A percentile compares a stretch with the other conserved stretches of the same genome.
Conservation (phyloP, 306 rosid genomes). For the Urtica urens region DNA sequence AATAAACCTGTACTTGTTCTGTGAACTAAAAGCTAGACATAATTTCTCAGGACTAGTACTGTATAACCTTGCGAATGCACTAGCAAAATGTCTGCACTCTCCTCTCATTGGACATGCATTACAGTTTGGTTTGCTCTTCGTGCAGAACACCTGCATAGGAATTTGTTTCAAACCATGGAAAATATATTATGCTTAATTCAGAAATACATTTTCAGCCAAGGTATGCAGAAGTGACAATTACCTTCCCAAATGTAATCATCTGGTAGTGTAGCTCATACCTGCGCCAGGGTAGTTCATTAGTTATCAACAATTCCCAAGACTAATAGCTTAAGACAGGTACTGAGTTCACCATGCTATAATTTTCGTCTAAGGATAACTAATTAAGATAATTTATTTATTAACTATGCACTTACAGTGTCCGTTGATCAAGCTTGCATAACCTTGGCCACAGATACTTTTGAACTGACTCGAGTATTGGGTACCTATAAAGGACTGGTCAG, state of each 20-base stretch:
- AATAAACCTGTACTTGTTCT: neutral
- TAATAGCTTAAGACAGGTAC: neutral
- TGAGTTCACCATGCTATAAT: neutral
- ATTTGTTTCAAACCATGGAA: constrained; percentile 15
- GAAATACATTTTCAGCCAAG: neutral
- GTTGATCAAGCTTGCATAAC: constrained; percentile 90
- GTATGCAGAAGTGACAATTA: constrained; percentile 15
- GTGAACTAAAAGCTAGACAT: neutral
- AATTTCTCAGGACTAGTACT: neutral
- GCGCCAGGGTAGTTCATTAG: constrained; percentile 18
- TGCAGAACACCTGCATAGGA: constrained; percentile 78
- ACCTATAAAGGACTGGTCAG: constrained; percentile 45
- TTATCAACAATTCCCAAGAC: constrained; percentile 29
- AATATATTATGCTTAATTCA: neutral
- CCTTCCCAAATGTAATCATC: constrained; percentile 97
- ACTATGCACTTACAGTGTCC: constrained; percentile 54
- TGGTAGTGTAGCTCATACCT: constrained; percentile 96
- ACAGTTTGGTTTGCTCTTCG: constrained; percentile 85
- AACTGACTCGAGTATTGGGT: constrained; percentile 77
- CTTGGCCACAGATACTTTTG: constrained; percentile 99
- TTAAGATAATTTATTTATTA: too few relatives aligned
- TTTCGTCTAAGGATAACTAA: too few relatives aligned
- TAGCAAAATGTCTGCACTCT: constrained; percentile 95
- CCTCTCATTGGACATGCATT: constrained; percentile 98
- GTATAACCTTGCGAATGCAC: constrained; percentile 90